Evolutionary conservation across 306 rosid genomes (phyloP).

Genomic region (Macrotyloma uniflorum): DNA sequence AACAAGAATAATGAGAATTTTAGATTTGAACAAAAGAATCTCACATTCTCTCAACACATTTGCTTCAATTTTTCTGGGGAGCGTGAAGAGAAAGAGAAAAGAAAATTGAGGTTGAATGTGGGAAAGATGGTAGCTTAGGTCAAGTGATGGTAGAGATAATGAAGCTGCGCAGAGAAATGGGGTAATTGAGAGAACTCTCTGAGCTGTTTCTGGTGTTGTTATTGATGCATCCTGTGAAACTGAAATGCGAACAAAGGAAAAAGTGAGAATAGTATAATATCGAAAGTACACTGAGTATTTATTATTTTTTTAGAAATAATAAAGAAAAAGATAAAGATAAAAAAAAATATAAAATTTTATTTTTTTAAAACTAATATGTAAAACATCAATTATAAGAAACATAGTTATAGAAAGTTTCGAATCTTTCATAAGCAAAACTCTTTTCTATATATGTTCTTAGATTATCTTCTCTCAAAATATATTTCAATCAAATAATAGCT

Average conservation of each 20-base stretch:
- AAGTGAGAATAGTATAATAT: no score
- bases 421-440: no score
- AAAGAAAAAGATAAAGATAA: no score
- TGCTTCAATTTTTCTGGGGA: background rate
- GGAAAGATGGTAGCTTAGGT: background rate
- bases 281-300: no score
- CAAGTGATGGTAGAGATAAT: conserved; percentile 29
- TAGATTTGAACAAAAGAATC: conserved; percentile 17
- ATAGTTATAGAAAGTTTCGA: no score
- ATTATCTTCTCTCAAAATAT: no score
- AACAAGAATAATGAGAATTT: background rate
- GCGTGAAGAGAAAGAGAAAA: background rate
- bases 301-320: no score
- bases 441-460: no score
- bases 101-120: background rate
- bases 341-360: no score
- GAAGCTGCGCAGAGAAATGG: conserved; percentile 7
- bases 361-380: no score
- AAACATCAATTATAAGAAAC: no score
- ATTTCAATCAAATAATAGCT: no score
- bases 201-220: conserved; percentile 13
- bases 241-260: conserved; percentile 17
- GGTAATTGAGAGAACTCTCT: conserved; percentile 18
- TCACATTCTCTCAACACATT: background rate
- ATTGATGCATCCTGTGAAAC: conserved; percentile 44